Evolutionary conservation across 441 rosid genomes (phyloP), one percentile per base, ranked within the genome.

Genomic region (Syzygium syzygioides): DNA sequence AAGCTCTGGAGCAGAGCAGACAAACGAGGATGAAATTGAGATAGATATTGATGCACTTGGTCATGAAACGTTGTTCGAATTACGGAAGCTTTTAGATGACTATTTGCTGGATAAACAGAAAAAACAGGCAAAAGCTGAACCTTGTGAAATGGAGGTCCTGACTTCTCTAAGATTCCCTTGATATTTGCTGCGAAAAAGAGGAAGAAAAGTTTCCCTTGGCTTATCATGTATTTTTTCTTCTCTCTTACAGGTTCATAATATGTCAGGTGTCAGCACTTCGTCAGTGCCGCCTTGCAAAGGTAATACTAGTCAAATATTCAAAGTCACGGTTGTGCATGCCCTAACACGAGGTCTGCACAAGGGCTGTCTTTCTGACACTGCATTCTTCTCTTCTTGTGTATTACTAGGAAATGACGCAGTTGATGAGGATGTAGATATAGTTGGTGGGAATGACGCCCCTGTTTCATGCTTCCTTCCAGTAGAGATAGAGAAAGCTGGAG

Each of bases 1-100:
- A 37, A 94, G 95, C 89, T 87, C 86, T 88, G 68, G 71, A 91
- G 95, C 91, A 54, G 96, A 91, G 79, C 96, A 93, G 91, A 89
- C 92, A 32, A 92, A 90, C 20, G 99, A 97, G 86, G 96, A 92
- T 88, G 99, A 96, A 93, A 94, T 98, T 91, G 99, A 96, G 95
- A 94, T 98, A 90, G 99, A 98, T 91, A 93, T 98, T 87, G 95
- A 94, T 89, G 92, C 95, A 66, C 96, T 98, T 25, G 91, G 95
- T 76, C 93, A 94, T 91, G 98, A 94, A 87, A 92, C 93, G 34
- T 91, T 96, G 95, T 95, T 96, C 88, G 91, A 85, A 88, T 90
- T 98, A 87, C 92, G 95, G 90, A 94, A 93, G 91, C 96, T 96
- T 90, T 87, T 98, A 87, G 98, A 97, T 92, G 94, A 93, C 88